phyloP scores from a whole-genome alignment of 768 basidiomycete species.

The Panaeolus papilionaceus region DNA sequence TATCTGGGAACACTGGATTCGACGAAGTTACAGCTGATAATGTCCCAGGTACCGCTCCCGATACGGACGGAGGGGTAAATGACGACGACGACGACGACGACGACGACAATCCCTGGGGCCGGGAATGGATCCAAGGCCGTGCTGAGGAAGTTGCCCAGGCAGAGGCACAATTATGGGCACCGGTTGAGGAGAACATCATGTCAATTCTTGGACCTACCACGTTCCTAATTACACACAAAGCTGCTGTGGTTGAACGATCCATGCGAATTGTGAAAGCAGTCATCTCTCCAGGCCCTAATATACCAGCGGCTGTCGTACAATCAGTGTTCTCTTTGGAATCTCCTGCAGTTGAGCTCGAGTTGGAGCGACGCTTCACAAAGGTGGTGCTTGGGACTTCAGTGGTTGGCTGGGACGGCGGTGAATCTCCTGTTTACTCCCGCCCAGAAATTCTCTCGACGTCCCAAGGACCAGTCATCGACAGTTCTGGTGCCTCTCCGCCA shows the following conservation, averaged over 20 bases:
- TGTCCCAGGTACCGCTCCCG: neutral
- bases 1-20: neutral
- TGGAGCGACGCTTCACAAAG: constrained; percentile 43
- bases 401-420: constrained; percentile 48
- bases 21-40: neutral
- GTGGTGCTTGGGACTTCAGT: constrained; percentile 45
- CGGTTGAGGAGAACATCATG: constrained; percentile 22
- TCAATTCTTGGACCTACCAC: constrained; percentile 58
- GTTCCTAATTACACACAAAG: constrained; percentile 65
- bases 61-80: neutral
- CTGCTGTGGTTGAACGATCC: constrained; percentile 71
- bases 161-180: constrained; percentile 20
- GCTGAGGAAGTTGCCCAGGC: constrained; percentile 8
- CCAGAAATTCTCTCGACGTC: constrained; percentile 47
- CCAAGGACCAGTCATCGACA: constrained; percentile 36
- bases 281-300: constrained; percentile 39
- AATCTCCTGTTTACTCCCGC: constrained; percentile 37
- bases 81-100: neutral
- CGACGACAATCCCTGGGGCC: neutral
- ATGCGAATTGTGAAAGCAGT: constrained; percentile 62
- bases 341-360: constrained; percentile 43
- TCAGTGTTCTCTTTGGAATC: constrained; percentile 29
- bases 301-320: constrained; percentile 32
- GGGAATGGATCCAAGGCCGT: neutral
- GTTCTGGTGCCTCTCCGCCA: constrained; percentile 36